Evolutionary conservation across 1,284 basidiomycete species (phyloP).

Genomic region (Rhodotorula sp.): DNA sequence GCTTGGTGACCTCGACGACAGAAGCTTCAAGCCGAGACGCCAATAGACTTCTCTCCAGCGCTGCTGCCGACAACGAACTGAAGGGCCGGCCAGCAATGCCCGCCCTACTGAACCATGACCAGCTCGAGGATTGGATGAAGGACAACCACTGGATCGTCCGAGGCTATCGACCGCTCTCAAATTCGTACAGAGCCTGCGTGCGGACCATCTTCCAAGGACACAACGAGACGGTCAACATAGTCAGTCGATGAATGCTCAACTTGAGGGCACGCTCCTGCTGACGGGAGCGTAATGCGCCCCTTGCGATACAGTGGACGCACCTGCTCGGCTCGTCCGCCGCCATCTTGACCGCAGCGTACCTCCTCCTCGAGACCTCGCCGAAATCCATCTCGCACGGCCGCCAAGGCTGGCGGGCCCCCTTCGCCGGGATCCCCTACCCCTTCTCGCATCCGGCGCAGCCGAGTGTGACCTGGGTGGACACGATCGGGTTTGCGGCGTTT

Average conservation of each 20-base stretch:
- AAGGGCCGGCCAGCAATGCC: background rate
- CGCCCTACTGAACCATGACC: slow-evolving; percentile 24
- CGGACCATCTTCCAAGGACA: slow-evolving; percentile 19
- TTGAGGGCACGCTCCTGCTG: background rate
- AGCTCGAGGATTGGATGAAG: slow-evolving; percentile 38
- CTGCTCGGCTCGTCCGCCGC: slow-evolving; percentile 27
- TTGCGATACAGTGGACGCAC: slow-evolving; percentile 32
- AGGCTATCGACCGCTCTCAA: slow-evolving; percentile 27
- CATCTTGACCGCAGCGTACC: slow-evolving; percentile 8
- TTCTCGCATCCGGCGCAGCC: slow-evolving; percentile 26
- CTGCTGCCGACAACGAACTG: background rate
- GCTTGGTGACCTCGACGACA: background rate
- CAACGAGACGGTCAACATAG: slow-evolving; percentile 44
- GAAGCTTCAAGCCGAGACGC: background rate
- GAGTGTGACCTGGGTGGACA: slow-evolving; percentile 28
- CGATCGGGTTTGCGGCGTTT: slow-evolving; percentile 37
- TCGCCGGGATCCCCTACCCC: slow-evolving; percentile 24
- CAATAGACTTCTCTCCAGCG: background rate
- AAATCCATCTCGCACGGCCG: background rate
- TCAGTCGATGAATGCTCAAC: background rate
- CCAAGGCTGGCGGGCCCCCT: slow-evolving; percentile 25
- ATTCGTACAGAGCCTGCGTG: background rate
- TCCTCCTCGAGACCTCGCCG: slow-evolving; percentile 15
- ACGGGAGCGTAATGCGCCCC: background rate
- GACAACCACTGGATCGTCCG: slow-evolving; percentile 40